Base-by-base conservation (phyloP, 352 stramenopile species). In the Thalassiosira livingstoniorum region DNA sequence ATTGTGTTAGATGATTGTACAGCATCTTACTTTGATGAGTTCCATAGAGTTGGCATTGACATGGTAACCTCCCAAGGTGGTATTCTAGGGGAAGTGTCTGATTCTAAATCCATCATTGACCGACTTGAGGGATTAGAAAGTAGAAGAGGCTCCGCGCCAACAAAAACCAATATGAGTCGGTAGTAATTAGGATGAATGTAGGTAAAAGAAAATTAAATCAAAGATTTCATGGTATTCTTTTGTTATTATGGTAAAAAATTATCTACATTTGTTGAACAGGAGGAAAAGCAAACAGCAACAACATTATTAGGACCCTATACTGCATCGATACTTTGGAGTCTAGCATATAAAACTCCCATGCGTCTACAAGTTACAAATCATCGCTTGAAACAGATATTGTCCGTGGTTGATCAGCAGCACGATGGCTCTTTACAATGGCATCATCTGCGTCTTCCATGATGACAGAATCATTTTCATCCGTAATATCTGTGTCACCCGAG, bases 51-150 rank as follows among this genome's bases (percentile, higher is more conserved):
- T 34, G 86, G 77, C 4, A 76, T 93, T 34, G 45, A 72, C 7
- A 93, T 93, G 88, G 88, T 93, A 63, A 34, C 74, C 15, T 68
- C 83, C 62, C 88, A 93, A 79, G 74, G 71, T 35, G 86, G 83
- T 4, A 87, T 93, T 21, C 86, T 92, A 63, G 88, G 86, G 23
- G 65, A 29, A 29, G 75, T 90, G 2, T 78, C 74, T 23, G 82
- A 88, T 35, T 90, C 82, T 18, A 77, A 83, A 39, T 71, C 61
- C 27, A 18, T 89, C 0, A 79, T 89, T 58, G 66, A 60, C 23
- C 47, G 73, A n/a, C n/a, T n/a, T n/a, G n/a, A n/a, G n/a, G n/a
- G n/a, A n/a, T n/a, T n/a, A n/a, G n/a, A n/a, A n/a, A n/a, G n/a
- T n/a, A n/a, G n/a, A n/a, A n/a, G n/a, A n/a, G n/a, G n/a, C n/a